These are phyloP conservation scores for Russula ochroleuca DNA, from an alignment of 768 basidiomycete genomes.

Conservation along the genomic window DNA sequence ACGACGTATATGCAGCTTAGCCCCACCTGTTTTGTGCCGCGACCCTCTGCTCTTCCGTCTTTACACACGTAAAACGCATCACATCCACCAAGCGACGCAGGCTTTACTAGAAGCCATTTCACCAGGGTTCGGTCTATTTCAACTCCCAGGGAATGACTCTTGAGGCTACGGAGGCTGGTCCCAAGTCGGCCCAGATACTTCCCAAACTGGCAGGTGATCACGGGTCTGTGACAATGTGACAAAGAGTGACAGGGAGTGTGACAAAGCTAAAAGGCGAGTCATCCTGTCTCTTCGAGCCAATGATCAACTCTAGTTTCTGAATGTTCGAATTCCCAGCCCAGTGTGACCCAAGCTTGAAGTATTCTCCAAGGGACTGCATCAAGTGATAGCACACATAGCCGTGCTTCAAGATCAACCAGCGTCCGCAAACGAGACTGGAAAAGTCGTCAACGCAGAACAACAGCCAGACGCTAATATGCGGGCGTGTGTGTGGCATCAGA, in stretches of 20 bases:
- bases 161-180: neutral
- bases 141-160: neutral
- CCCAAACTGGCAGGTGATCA: neutral
- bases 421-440: neutral
- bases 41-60: neutral
- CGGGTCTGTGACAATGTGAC: neutral
- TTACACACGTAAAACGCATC: neutral
- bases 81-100: neutral
- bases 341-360: slow-evolving; percentile 19
- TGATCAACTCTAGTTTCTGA: slow-evolving; percentile 9
- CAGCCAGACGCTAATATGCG: neutral
- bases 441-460: neutral
- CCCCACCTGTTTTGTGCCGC: neutral
- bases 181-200: too few species aligned
- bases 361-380: slow-evolving; percentile 5
- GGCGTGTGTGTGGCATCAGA: neutral
- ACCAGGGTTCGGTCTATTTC: neutral
- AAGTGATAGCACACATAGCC: slow-evolving; percentile 6
- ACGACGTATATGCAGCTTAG: neutral
- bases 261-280: slow-evolving; percentile 18
- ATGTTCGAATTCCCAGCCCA: slow-evolving; percentile 7
- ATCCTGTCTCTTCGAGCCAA: neutral
- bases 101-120: neutral
- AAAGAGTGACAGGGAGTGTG: neutral
- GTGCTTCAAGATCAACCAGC: slow-evolving; percentile 12